Conservation (phyloP, 441 rosid species). For the Sinapis alba region DNA sequence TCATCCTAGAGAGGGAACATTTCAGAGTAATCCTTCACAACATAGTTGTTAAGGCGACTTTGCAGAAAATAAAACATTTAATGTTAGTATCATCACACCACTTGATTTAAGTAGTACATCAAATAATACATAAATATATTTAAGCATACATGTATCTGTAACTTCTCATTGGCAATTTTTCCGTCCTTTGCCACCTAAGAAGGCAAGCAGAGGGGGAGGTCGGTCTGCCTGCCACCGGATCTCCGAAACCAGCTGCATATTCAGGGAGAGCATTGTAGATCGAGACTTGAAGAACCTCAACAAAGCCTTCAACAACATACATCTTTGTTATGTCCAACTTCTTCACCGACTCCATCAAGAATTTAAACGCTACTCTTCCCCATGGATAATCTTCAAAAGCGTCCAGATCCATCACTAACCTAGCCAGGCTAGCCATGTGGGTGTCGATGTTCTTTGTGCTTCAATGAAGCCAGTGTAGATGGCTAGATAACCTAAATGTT, state of each 20-base stretch:
- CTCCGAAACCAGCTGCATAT: not conserved
- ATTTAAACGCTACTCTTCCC: too few relatives aligned
- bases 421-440: not conserved
- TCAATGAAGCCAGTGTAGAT: not conserved
- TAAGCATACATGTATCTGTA: not conserved
- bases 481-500: not conserved
- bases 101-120: too few relatives aligned
- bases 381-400: not conserved
- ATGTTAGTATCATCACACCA: too few relatives aligned
- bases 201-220: not conserved
- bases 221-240: not conserved
- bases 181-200: not conserved
- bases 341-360: too few relatives aligned
- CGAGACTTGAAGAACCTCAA: not conserved
- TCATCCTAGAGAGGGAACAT: too few relatives aligned
- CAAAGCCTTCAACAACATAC: not conserved
- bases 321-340: not conserved
- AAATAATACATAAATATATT: not conserved
- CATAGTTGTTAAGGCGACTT: too few relatives aligned
- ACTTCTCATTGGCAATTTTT: not conserved
- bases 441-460: not conserved
- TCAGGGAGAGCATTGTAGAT: not conserved
- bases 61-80: too few relatives aligned
- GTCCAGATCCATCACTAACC: not conserved
- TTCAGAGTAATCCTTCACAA: too few relatives aligned